Conservation (phyloP, 345 rosid genomes). For the Citropsis articulata region DNA sequence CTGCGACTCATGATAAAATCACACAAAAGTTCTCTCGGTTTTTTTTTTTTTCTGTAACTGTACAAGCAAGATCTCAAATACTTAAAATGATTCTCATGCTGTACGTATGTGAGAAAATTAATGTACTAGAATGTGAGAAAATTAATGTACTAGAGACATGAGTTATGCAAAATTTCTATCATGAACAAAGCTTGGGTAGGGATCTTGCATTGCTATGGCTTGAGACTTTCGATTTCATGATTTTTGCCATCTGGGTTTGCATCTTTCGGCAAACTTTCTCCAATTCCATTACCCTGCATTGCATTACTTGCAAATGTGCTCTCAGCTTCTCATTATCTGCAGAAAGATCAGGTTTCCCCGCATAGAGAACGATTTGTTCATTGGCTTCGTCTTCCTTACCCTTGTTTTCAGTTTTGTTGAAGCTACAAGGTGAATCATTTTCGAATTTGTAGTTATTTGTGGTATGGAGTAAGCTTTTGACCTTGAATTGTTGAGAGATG, state of each 20-base stretch:
- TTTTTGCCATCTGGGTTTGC: slow-evolving; percentile 78
- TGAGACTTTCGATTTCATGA: slow-evolving; percentile 54
- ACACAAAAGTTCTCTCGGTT: slow-evolving; percentile 12
- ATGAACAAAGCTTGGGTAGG: slow-evolving; percentile 82
- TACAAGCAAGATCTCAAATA: slow-evolving; percentile 27
- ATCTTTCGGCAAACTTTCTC: slow-evolving; percentile 80
- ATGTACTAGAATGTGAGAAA: slow-evolving; percentile 9
- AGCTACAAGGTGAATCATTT: slow-evolving; percentile 25
- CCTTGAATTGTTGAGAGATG: slow-evolving; percentile 42
- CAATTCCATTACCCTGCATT: slow-evolving; percentile 75
- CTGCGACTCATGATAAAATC: background rate
- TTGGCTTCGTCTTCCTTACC: slow-evolving; percentile 24
- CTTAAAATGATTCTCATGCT: slow-evolving; percentile 10
- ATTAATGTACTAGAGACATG: background rate
- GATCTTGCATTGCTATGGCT: slow-evolving; percentile 52
- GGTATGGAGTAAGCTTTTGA: slow-evolving; percentile 41
- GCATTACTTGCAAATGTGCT: slow-evolving; percentile 77
- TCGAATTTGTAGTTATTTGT: slow-evolving; percentile 10
- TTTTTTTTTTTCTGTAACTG: slow-evolving; percentile 25
- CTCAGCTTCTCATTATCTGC: slow-evolving; percentile 48
- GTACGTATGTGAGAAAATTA: slow-evolving; percentile 20
- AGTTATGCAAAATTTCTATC: slow-evolving; percentile 21
- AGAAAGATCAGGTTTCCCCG: slow-evolving; percentile 45
- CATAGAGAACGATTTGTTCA: slow-evolving; percentile 39
- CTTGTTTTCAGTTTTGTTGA: slow-evolving; percentile 16